Conservation (phyloP, 2,329 filamentous ascomycete species). For the Herpotrichia juniperi region DNA sequence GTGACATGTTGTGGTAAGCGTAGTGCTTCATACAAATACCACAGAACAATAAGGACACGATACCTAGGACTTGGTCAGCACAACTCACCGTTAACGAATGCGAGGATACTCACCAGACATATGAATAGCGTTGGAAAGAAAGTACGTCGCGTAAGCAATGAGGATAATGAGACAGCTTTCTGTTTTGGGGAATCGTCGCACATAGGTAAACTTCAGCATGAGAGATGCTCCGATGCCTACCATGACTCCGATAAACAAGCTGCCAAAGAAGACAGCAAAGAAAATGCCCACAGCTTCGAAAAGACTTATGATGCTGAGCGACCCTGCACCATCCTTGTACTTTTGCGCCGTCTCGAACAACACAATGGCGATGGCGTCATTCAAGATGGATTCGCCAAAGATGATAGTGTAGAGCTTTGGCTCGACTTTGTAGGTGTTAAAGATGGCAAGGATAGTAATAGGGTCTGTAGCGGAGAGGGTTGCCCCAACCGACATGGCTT, state of each 20-base stretch:
- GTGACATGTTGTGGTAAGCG: constrained; percentile 99
- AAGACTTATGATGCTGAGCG: constrained; percentile 77
- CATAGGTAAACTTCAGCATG: constrained; percentile 91
- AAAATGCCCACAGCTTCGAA: constrained; percentile 94
- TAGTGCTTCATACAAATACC: constrained; percentile 99
- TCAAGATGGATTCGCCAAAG: constrained; percentile 96
- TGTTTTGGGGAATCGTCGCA: constrained; percentile 91
- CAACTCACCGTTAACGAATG: background rate
- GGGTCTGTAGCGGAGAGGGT: constrained; percentile 97
- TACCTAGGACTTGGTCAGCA: constrained; percentile 63
- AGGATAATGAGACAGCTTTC: constrained; percentile 94
- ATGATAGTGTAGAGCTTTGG: constrained; percentile 98
- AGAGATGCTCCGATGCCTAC: constrained; percentile 88
- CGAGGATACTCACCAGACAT: constrained; percentile 78
- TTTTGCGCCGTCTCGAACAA: constrained; percentile 97
- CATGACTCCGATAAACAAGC: constrained; percentile 83
- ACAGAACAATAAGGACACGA: constrained; percentile 95
- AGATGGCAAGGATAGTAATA: constrained; percentile 96
- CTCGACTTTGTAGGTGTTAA: constrained; percentile 99
- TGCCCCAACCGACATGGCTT: constrained; percentile 94
- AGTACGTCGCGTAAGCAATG: constrained; percentile 95
- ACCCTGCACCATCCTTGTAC: constrained; percentile 76
- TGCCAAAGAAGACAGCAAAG: constrained; percentile 94
- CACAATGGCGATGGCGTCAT: constrained; percentile 98
- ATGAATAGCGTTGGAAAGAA: constrained; percentile 93